These are phyloP conservation scores for Trichophyton benhamiae DNA, from an alignment of 2,329 filamentous ascomycete species.

Conservation along the genomic window DNA sequence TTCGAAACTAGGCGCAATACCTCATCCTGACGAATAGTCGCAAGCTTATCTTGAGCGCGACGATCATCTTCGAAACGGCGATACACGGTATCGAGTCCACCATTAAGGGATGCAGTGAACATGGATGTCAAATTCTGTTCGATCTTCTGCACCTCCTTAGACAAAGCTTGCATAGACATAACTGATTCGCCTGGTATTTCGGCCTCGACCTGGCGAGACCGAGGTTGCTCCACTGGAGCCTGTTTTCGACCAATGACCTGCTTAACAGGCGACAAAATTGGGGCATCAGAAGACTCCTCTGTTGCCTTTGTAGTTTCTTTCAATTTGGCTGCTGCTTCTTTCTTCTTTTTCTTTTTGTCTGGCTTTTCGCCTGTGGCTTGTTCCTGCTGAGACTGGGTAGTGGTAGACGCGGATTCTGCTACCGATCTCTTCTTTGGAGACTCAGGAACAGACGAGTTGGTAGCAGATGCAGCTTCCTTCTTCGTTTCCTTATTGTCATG, in stretches of 20 bases:
- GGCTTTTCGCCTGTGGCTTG: constrained; percentile 40
- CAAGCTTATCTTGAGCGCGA: constrained; percentile 49
- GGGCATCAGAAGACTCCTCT: constrained; percentile 2
- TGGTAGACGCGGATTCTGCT: constrained; percentile 17
- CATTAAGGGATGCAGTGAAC: constrained; percentile 36
- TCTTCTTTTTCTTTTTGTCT: constrained; percentile 63
- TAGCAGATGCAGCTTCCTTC: constrained; percentile 22
- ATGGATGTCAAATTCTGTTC: constrained; percentile 37
- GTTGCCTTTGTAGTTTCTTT: constrained; percentile 34
- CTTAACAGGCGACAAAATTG: constrained; percentile 3
- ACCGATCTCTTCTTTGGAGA: constrained; percentile 33
- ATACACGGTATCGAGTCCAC: constrained; percentile 45
- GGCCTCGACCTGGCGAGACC: background rate
- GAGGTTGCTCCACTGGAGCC: background rate
- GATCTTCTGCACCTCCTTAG: constrained; percentile 48
- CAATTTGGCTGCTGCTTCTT: constrained; percentile 32
- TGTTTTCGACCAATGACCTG: background rate
- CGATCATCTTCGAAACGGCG: constrained; percentile 57
- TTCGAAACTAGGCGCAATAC: constrained; percentile 56
- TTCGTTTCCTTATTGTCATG: constrained; percentile 13
- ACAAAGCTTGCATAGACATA: constrained; percentile 43
- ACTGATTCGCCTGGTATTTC: background rate
- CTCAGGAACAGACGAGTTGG: constrained; percentile 20
- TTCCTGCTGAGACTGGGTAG: constrained; percentile 15
- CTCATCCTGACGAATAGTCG: constrained; percentile 55